These are phyloP conservation scores for Vitis hybrid DNA, from an alignment of 177 flowering plant species.

Conservation along the genomic window DNA sequence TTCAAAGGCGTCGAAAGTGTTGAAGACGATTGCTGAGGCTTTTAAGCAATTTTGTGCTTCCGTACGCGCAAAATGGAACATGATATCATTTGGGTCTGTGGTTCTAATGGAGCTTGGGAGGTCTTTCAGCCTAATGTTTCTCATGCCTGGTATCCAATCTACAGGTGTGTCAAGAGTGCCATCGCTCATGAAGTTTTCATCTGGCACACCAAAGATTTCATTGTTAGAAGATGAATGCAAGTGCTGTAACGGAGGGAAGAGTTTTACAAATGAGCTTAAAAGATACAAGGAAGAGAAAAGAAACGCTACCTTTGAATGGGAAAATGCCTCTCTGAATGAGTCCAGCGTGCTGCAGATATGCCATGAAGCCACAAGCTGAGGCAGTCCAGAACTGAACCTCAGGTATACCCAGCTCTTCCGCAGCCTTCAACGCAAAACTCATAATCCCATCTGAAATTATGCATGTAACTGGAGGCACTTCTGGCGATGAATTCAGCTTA, in stretches of 20 bases:
- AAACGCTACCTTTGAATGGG: constrained; percentile 35
- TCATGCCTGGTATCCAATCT: constrained; percentile 36
- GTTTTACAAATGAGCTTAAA: background rate
- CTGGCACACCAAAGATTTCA: background rate
- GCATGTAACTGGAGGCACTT: constrained; percentile 28
- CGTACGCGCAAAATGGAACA: constrained; percentile 13
- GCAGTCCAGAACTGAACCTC: constrained; percentile 38
- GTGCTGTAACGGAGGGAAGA: too few relatives aligned
- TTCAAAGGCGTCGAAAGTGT: constrained; percentile 30
- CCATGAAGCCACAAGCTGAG: constrained; percentile 38
- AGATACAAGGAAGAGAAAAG: background rate
- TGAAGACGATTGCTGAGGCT: constrained; percentile 25
- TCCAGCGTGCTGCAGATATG: constrained; percentile 20
- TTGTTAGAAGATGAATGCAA: too few relatives aligned
- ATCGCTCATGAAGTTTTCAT: constrained; percentile 7
- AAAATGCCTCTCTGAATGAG: constrained; percentile 31
- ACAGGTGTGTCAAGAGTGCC: constrained; percentile 22
- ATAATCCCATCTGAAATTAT: constrained; percentile 34
- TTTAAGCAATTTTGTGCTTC: constrained; percentile 11
- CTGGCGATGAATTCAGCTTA: constrained; percentile 16
- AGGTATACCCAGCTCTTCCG: constrained; percentile 28
- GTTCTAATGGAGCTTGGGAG: constrained; percentile 26
- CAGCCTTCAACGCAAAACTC: constrained; percentile 31
- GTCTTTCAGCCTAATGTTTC: constrained; percentile 26
- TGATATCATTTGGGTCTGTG: constrained; percentile 14